Base-by-base conservation (phyloP, 306 rosid genomes). In the Dalbergia oliveri region DNA sequence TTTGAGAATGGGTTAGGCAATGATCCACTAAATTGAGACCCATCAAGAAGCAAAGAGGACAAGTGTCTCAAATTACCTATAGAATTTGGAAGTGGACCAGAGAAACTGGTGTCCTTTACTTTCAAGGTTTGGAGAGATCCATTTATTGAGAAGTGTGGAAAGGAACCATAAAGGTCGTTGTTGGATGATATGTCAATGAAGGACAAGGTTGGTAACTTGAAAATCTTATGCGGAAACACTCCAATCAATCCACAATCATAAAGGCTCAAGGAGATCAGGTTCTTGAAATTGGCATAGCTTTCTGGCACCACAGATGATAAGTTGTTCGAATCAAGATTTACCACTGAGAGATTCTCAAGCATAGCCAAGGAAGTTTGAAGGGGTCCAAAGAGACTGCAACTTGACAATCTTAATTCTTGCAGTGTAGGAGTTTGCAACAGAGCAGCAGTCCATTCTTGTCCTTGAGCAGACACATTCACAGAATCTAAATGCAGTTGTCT, bases 401-500 rank as follows among this genome's bases (percentile, higher is more conserved):
- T 0, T 10, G 23, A 7, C 75, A 85, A n/a, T 65, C 75, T 81
- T 53, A 85, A 4, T 10, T 70, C 83, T 16, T 54, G 76, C 5
- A 49, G 16, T 3, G 18, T 0, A 0, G 21, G 58, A 14, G 15
- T 14, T 53, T 14, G 21, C 11, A 66, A 34, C 35, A 83, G 1
- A 0, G 66, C 72, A 45, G 23, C 11, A 4, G 15, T 83, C 91
- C 94, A 88, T 9, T 86, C 49, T 1, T 45, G 11, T 21, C 86
- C 86, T 8, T 0, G 11, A 0, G 70, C 81, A 16, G 91, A 82
- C 60, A 84, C 49, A 0, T 0, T 7, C 0, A 80, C 75, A 49
- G 84, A 76, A 82, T 90, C 90, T 0, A 88, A 76, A 80, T 43
- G 4, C 5, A 88, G 49, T 45, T 73, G 76, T 1, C 0, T 2